Conservation (phyloP, 208 protist genomes). For the Trichomonas vaginalis region DNA sequence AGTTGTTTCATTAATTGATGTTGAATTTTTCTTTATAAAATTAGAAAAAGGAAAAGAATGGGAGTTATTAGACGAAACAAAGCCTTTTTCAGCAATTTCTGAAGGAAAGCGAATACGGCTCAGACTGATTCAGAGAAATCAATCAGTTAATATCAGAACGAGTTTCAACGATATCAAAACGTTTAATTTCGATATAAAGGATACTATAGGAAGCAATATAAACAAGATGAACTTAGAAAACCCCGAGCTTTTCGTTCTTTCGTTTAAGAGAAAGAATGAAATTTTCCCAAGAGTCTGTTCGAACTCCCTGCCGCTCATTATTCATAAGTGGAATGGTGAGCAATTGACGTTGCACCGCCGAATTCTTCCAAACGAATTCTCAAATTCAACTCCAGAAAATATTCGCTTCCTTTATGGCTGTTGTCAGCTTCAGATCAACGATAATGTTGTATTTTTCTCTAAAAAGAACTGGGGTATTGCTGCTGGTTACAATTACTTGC, state of each 20-base stretch:
- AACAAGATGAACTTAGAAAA: background rate
- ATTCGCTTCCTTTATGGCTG: background rate
- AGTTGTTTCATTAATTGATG: background rate
- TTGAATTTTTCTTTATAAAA: background rate
- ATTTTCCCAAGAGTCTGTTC: background rate
- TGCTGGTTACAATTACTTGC: background rate
- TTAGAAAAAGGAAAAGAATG: background rate
- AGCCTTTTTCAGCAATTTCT: background rate
- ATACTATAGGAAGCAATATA: background rate
- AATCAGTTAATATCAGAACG: background rate
- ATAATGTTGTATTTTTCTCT: background rate
- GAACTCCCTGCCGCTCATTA: background rate
- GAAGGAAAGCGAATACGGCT: background rate
- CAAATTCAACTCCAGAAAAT: background rate
- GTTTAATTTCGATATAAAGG: background rate
- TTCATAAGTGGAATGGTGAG: background rate
- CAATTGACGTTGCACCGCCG: background rate
- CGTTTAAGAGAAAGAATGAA: background rate
- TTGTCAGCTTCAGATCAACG: background rate
- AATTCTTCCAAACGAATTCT: background rate
- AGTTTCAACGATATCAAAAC: background rate
- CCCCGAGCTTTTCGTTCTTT: background rate
- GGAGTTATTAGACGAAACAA: background rate
- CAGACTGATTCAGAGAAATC: background rate
- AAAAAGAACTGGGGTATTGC: background rate